Base-by-base conservation (phyloP, 352 stramenopile genomes). In the Chrysophaeum taylorii region DNA sequence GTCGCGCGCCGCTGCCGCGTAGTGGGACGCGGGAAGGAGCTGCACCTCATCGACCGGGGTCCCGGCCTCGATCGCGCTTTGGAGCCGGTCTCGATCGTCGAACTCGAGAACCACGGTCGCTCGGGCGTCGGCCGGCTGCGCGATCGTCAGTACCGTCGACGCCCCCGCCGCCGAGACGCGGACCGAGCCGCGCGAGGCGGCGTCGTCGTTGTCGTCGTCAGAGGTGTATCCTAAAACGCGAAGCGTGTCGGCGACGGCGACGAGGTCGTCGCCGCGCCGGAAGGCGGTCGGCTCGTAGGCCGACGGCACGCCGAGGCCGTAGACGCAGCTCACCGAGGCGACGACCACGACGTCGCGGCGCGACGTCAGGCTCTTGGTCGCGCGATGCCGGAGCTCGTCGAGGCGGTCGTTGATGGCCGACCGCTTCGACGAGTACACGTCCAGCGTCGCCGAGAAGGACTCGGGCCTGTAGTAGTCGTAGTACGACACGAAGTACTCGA, bases 381-480 rank as follows among this genome's bases (percentile, higher is more conserved):
- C 81, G 48, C 72, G 66, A 71, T 88, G 83, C 5, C 83, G 69
- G 29, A 88, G 68, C 0, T 73, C 75, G 75, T 88, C 79, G 21
- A 87, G 69, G 60, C 85, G 76, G 39, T 81, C 68, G 64, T 87
- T 87, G 60, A 85, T 76, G 23, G 37, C 73, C 2, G 68, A 79
- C 63, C 82, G 83, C 73, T 88, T 88, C 36, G 77, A 75, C n/a
- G 74, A 79, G 69, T 87, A 86, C 21, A 71, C 84, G 35, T 78
- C 75, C 2, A 76, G 79, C 33, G 69, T 64, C 71, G 82, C 77
- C 25, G 75, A 76, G 71, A 78, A 88, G 25, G 70, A 79, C 74
- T 88, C 83, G 23, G 83, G 83, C 18, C 79, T 64, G 62, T 84
- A 88, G 63, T 83, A 79, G 74, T 88, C 76, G 70, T 84, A 88